Base-by-base conservation (phyloP, 345 rosid genomes). In the Eucalyptus guilfoylei region DNA sequence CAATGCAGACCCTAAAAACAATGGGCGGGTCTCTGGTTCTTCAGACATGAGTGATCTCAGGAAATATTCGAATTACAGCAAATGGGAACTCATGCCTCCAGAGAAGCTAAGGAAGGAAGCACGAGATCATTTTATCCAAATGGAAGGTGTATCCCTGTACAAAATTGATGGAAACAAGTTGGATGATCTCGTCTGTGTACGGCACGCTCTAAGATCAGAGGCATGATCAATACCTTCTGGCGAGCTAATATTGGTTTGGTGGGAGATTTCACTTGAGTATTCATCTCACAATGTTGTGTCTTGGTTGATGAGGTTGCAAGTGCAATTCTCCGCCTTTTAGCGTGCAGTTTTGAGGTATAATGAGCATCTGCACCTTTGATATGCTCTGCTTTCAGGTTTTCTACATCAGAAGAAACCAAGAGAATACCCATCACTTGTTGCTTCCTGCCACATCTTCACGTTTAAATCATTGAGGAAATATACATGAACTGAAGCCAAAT, bases 81-180 rank as follows among this genome's bases (percentile, higher is more conserved):
- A 96, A 92, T 96, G 99, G 99, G 99, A 97, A 91, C 92, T 91
- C 49, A 94, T 94, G 97, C 95, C 99, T 32, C 92, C 95, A 86
- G 90, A 90, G 93, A 95, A 96, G 91, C 93, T 98, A 49, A 95
- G 99, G 92, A 95, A 96, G 95, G 99, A 97, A 92, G 98, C 99
- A 2, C 95, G 87, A 86, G 98, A 95, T 91, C 96, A 97, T 94
- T 95, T 91, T 90, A 32, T 49, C 12, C 95, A 95, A 89, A 97
- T 95, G 99, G 94, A 93, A 92, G 95, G 96, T 19, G 95, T 94
- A 19, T 95, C 99, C 87, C 92, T 96, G 83, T 98, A 98, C 94
- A 98, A 98, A 92, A 98, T 98, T 97, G 99, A 98, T 81, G 99
- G 99, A 21, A 97, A 98, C 90, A 98, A 92, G 89, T 93, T 98